Percentiles rank a stretch among this genome's conserved stretches.
Evolutionary conservation across 2,329 filamentous ascomycete genomes (phyloP).

Genomic region (Dendrostoma leiphaemia): DNA sequence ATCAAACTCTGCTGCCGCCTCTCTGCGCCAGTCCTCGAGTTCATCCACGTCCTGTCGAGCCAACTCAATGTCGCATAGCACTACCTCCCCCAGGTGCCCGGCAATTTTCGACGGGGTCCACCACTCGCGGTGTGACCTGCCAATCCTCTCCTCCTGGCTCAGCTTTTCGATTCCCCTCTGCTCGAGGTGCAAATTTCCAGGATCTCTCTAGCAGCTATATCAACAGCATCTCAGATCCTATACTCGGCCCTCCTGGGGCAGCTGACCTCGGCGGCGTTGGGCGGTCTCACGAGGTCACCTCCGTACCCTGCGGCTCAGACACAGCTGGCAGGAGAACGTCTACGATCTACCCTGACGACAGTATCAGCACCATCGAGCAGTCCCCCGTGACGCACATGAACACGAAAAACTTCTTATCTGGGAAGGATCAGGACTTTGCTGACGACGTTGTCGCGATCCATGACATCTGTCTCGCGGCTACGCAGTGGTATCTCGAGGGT

Average conservation of each 20-base stretch:
- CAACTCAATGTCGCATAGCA: no score
- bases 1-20: not conserved
- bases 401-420: not conserved
- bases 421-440: not conserved
- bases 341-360: slow-evolving; percentile 6
- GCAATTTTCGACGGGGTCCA: no score
- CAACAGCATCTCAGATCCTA: not conserved
- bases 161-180: not conserved
- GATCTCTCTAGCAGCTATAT: not conserved
- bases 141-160: not conserved
- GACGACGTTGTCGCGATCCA: slow-evolving; percentile 19
- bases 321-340: not conserved
- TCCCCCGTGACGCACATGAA: not conserved
- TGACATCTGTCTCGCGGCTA: slow-evolving; percentile 24
- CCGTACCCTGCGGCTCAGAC: not conserved
- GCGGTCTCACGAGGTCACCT: not conserved
- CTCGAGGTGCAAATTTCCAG: not conserved
- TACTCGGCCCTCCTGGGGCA: not conserved
- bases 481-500: slow-evolving; percentile 21
- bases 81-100: no score
- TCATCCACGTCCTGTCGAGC: no score
- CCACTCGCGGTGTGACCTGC: no score
- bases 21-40: no score
- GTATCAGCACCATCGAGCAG: not conserved
- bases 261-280: no score